Conservation (phyloP, 495 filamentous ascomycete species). For the Daldinia loculata region DNA sequence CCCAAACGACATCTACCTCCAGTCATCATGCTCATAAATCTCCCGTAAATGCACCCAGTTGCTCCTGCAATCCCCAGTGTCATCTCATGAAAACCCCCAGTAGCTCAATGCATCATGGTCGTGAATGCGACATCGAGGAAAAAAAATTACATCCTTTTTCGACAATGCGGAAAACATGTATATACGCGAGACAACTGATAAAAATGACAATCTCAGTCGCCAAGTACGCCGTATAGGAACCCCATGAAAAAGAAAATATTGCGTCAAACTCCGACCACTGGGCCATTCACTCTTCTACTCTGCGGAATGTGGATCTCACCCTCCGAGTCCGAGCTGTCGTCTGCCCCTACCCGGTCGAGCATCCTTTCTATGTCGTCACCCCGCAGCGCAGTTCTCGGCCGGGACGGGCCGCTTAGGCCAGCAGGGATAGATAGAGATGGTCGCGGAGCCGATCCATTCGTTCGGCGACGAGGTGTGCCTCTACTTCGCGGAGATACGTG, state of each 20-base stretch:
- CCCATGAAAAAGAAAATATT: neutral
- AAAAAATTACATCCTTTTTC: constrained; percentile 19
- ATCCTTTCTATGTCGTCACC: constrained; percentile 59
- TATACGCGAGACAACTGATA: constrained; percentile 11
- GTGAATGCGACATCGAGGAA: constrained; percentile 28
- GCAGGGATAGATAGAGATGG: constrained; percentile 52
- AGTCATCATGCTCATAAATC: constrained; percentile 41
- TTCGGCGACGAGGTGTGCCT: constrained; percentile 53
- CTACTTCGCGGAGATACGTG: constrained; percentile 47
- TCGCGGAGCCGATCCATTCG: constrained; percentile 46
- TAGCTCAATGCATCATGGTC: constrained; percentile 36
- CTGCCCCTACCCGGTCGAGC: constrained; percentile 54
- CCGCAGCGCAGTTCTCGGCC: constrained; percentile 47
- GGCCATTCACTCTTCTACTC: constrained; percentile 38
- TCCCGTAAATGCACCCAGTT: constrained; percentile 38
- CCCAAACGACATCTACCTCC: constrained; percentile 14
- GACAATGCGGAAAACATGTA: constrained; percentile 20
- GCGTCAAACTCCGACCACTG: constrained; percentile 35
- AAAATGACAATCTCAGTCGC: constrained; percentile 17
- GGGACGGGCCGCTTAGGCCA: constrained; percentile 49
- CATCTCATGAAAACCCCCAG: constrained; percentile 25
- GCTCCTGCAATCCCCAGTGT: constrained; percentile 33
- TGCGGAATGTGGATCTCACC: constrained; percentile 57
- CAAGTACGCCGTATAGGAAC: neutral
- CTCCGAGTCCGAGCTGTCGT: constrained; percentile 59